Base-by-base conservation (phyloP, 1,284 basidiomycete species). In the Mycosarcoma maydis region DNA sequence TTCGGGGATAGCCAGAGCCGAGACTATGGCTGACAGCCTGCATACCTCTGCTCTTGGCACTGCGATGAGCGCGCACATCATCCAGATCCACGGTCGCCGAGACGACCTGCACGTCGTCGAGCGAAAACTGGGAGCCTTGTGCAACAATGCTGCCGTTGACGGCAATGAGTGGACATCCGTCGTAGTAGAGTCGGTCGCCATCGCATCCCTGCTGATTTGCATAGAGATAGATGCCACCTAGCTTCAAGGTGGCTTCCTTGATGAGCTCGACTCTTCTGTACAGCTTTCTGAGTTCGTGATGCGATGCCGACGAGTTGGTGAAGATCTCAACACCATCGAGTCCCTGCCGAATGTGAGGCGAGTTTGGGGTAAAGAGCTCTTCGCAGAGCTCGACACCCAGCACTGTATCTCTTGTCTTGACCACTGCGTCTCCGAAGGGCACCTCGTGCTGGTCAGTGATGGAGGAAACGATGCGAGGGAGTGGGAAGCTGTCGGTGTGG, bases 131-230 rank as follows among this genome's bases (percentile, higher is more conserved):
- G 3, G 91, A 90, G 17, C 95, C 95, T 82, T 98, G 95, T 0
- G 94, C 94, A 23, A 98, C 86, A 62, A 98, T 88, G 39, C 86
- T 86, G 20, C 96, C 95, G 82, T 98, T 99, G 59, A 95, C 86
- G 5, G 92, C 93, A 73, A 98, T 97, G 86, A 98, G 88, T 17
- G 92, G 90, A 69, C 92, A 95, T 27, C 96, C 95, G 77, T 98
- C 96, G 81, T 98, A 98, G 85, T 98, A 98, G 2, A 98, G 85
- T 23, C 95, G 88, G 80, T 98, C 95, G 4, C 96, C 95, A 80
- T 98, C 95, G 80, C 96, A 99, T 6, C 96, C 95, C 85, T 97
- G 94, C 80, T 99, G 95, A 80, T 99, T 99, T 9, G 95, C 92
- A 75, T 98, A 99, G 8, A 99, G 87, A 83, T 98, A 98, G 46